phyloP scores from a whole-genome alignment of 805 yeast species.

The Candida lessepsii region DNA sequence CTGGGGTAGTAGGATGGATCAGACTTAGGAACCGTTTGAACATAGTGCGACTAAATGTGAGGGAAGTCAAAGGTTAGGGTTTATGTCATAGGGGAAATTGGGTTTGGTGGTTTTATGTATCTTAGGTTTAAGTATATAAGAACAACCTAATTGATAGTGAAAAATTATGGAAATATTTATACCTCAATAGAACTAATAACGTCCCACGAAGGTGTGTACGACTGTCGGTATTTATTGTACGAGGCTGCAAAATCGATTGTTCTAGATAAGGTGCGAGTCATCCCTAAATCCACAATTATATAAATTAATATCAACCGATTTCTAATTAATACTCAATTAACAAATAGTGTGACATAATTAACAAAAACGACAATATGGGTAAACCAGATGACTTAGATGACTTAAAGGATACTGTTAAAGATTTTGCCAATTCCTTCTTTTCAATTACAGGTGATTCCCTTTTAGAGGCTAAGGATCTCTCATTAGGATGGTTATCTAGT shows the following conservation, averaged over 20 bases:
- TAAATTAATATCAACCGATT: no score
- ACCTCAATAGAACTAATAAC: no score
- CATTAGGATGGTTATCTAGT: constrained; percentile 19
- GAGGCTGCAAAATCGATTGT: constrained; percentile 1
- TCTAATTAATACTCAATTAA: not conserved
- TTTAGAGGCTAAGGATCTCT: constrained; percentile 22
- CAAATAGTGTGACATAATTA: not conserved
- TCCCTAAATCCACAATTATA: no score
- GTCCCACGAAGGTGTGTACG: no score
- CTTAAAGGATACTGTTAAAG: constrained; percentile 24
- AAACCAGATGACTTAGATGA: constrained; percentile 20
- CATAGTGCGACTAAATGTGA: not conserved
- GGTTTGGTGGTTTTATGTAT: no score
- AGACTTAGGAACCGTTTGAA: constrained; percentile 3
- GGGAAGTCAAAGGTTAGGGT: no score
- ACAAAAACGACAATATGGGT: not conserved
- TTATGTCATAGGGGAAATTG: no score
- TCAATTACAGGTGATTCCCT: constrained; percentile 23
- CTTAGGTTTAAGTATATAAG: no score
- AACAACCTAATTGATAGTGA: no score
- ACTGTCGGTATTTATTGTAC: constrained; percentile 4
- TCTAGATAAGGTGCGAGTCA: constrained; percentile 8
- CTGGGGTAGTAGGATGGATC: constrained; percentile 52
- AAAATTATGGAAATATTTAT: no score
- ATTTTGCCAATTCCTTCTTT: constrained; percentile 25